Percentiles rank a stretch among this genome's conserved stretches.
phyloP scores from a whole-genome alignment of 1,284 basidiomycete species.

The Cryptococcus floricola region DNA sequence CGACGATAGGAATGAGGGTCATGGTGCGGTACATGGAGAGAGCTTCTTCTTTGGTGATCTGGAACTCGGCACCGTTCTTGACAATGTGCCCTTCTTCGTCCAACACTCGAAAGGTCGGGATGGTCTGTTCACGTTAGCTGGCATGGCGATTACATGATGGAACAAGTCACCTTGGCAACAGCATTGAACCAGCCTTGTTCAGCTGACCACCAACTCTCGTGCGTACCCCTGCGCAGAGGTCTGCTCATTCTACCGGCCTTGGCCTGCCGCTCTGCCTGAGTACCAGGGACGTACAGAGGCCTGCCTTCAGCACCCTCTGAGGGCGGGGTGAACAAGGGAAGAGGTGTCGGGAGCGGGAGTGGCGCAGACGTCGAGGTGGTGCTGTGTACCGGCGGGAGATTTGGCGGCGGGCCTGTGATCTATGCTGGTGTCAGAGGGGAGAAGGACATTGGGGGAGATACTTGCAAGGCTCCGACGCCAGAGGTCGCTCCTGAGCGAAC shows the following conservation, averaged over 20 bases:
- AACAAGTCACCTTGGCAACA: constrained; percentile 35
- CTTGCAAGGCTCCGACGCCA: not conserved
- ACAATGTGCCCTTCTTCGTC: constrained; percentile 70
- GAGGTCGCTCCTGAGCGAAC: not conserved
- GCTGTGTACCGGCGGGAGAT: constrained; percentile 26
- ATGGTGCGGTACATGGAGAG: constrained; percentile 74
- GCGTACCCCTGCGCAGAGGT: constrained; percentile 42
- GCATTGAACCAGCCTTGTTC: constrained; percentile 48
- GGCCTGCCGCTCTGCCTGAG: constrained; percentile 33
- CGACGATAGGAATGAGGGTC: constrained; percentile 77
- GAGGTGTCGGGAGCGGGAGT: constrained; percentile 31
- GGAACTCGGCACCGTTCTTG: constrained; percentile 67
- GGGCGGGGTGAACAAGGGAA: constrained; percentile 25
- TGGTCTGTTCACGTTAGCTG: constrained; percentile 24
- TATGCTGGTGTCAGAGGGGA: constrained; percentile 7
- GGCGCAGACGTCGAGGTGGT: constrained; percentile 39
- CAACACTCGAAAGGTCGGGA: constrained; percentile 76
- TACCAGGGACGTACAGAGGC: constrained; percentile 38
- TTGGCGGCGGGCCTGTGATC: constrained; percentile 46
- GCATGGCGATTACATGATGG: not conserved
- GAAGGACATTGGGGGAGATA: not conserved
- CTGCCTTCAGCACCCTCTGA: constrained; percentile 17
- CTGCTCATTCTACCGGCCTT: constrained; percentile 34
- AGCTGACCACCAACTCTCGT: constrained; percentile 47
- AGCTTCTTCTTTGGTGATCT: constrained; percentile 70